Evolutionary conservation across 352 stramenopile genomes (phyloP), one percentile per base, ranked within the genome.

Genomic region (Albugo candida): DNA sequence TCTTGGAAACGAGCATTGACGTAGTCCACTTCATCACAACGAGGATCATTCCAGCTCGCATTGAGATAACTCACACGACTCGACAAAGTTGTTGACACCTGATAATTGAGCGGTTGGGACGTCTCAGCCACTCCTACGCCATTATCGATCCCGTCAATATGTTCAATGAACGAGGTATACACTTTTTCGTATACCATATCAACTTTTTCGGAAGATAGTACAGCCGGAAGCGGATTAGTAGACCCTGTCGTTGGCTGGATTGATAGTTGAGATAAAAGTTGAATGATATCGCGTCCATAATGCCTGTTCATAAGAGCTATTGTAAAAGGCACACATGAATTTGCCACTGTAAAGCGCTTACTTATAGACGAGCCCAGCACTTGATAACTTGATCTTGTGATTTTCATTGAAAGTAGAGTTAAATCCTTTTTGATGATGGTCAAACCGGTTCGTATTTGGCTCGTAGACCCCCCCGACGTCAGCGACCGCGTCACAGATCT

Each of bases 91-190:
- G 78, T 84, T 19, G 73, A 74, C 43, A 92, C 60, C 27, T 64
- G 51, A 58, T 92, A 92, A 51, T 84, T 88, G 49, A 80, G 61
- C 8, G 38, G 38, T 24, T 19, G 17, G 8, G 38, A 19, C 8
- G 38, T 24, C 17, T 43, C 38, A 27, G 65, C 59, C 0, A 57
- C 65, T 4, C 55, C 59, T 1, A 99, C 85, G 47, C 95, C 95
- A 49, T 98, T 99, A 73, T 99, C 95, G 54, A 98, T 98, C 35
- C 88, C 95, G 66, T 99, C 95, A 47, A 99, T 92, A 52, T 97
- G 86, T 72, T 98, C 93, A 24, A 99, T 82, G 42, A 99, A 96
- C 46, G 74, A 86, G 61, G 96, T 83, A 73, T 98, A 98, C 16
- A 95, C 76, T 65, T 96, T 93, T 38, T 74, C 67, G 61, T 93